Conservation (phyloP, 2,329 filamentous ascomycete genomes). For the Microsporum ferrugineum region DNA sequence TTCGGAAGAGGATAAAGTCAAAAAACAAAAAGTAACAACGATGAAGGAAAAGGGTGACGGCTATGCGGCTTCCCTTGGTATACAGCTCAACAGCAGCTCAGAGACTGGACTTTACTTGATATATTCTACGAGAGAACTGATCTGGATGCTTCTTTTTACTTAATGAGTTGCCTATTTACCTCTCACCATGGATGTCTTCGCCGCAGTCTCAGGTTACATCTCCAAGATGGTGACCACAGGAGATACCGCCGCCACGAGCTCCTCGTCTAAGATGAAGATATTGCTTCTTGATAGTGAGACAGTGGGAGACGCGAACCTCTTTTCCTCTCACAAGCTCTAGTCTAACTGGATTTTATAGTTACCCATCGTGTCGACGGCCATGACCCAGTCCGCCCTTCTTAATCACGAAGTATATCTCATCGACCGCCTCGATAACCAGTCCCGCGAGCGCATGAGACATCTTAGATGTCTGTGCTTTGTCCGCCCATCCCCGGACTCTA, state of each 20-base stretch:
- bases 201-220: conserved; percentile 88
- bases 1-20: no score
- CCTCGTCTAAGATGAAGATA: conserved; percentile 93
- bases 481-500: conserved; percentile 80
- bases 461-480: conserved; percentile 87
- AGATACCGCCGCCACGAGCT: conserved; percentile 52
- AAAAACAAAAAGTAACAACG: neutral
- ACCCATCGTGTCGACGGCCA: conserved; percentile 84
- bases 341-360: conserved; percentile 42
- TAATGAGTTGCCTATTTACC: neutral
- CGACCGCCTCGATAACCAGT: conserved; percentile 81
- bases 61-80: neutral
- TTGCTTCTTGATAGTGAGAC: conserved; percentile 88
- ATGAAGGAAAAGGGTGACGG: neutral
- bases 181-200: conserved; percentile 71
- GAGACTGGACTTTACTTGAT: neutral
- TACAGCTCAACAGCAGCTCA: neutral
- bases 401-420: conserved; percentile 97
- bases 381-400: conserved; percentile 86
- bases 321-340: conserved; percentile 12
- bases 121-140: neutral
- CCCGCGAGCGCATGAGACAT: conserved; percentile 95
- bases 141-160: neutral
- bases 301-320: conserved; percentile 41
- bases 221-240: conserved; percentile 85